Evolutionary conservation across 139 green algal genomes (phyloP).

Genomic region (Auxenochlorella protothecoides): DNA sequence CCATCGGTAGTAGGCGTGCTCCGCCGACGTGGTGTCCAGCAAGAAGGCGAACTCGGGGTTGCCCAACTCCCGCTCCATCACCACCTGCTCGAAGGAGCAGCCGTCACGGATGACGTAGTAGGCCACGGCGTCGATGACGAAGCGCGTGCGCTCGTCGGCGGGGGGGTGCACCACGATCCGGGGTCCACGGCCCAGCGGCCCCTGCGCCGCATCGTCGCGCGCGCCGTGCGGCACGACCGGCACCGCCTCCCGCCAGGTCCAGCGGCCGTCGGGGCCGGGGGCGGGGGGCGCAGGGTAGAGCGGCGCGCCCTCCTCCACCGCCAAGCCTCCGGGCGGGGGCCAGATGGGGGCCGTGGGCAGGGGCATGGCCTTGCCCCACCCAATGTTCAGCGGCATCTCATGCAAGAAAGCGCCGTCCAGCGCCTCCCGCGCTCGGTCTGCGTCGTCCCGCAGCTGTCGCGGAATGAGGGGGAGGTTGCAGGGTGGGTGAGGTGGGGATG

Average conservation of each 20-base stretch:
- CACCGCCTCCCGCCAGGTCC: not conserved
- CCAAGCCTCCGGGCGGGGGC: conserved; percentile 19
- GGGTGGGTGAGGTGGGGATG: no score
- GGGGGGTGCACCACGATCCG: conserved; percentile 60
- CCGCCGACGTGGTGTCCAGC: conserved; percentile 60
- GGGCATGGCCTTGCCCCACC: conserved; percentile 85
- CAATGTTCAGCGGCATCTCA: conserved; percentile 68
- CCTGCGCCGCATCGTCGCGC: conserved; percentile 4
- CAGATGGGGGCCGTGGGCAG: conserved; percentile 72
- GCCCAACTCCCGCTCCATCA: conserved; percentile 70
- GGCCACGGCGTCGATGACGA: conserved; percentile 85
- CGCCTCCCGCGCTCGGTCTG: conserved; percentile 56
- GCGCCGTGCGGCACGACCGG: not conserved
- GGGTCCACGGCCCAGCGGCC: conserved; percentile 16
- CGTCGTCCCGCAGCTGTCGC: conserved; percentile 53
- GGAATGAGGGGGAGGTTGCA: not conserved
- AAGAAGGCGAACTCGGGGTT: conserved; percentile 85
- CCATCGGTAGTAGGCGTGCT: conserved; percentile 89
- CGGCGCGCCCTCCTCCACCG: conserved; percentile 11
- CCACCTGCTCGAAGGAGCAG: conserved; percentile 61
- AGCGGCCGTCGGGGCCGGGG: conserved; percentile 6
- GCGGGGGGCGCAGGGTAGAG: conserved; percentile 5
- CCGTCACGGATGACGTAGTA: conserved; percentile 75
- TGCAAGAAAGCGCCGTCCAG: conserved; percentile 73
- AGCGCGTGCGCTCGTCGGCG: conserved; percentile 52